Base-by-base conservation (phyloP, 352 stramenopile species). In the Phytophthora constricta region DNA sequence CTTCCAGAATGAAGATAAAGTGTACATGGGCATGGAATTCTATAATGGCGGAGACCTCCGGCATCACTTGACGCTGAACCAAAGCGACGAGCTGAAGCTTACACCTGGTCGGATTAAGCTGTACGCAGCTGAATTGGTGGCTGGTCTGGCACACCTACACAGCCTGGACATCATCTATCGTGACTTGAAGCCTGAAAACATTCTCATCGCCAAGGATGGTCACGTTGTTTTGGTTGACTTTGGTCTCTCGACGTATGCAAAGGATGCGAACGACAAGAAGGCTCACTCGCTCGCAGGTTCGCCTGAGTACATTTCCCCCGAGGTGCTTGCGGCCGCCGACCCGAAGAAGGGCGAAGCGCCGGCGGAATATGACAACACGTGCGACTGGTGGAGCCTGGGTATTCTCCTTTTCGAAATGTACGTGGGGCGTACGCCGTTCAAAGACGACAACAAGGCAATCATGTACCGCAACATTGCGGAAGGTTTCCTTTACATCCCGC, bases 1-100 rank as follows among this genome's bases (percentile, higher is more conserved):
- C 1, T 99, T 99, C 76, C 97, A 99, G 84, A 98, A 97, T 59
- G 81, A 97, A 74, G 96, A 99, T 77, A 99, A 99, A 70, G 82
- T 99, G 45, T 99, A 99, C 81, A 91, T 99, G 62, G 97, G 98
- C 19, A 96, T 99, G 77, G 97, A 99, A 78, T 99, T 99, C 70
- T 98, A 97, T 83, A 97, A 97, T 46, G 98, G 98, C 33, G 98
- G 98, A 16, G 97, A 99, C 68, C 71, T 99, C 62, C 84, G 86
- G 2, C 86, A 95, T 39, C 87, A 96, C 61, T 61, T 95, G 31
- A 91, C 75, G n/a, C 49, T 93, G 59, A 90, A 80, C 68, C 73
- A 84, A 56, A 89, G 72, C 27, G 75, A 80, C 51, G 82, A 91
- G 41, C 61, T 92, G 7, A 80, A 80, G 65, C 75, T 95, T 1